Conservation (phyloP, 2,329 filamentous ascomycete species). For the Pezicula radicicola region DNA sequence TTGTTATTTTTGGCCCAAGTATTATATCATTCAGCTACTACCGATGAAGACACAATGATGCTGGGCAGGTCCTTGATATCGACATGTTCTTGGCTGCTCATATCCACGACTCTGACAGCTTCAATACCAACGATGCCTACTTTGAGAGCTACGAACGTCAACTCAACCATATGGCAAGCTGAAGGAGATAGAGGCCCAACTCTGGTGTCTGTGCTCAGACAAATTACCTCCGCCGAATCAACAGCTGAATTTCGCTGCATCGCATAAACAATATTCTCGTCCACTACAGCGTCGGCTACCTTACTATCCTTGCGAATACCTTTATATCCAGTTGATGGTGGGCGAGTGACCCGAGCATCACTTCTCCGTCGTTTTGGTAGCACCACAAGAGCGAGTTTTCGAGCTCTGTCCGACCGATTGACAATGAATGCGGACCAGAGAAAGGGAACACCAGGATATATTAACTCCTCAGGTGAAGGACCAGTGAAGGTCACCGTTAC, state of each 20-base stretch:
- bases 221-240: conserved; percentile 67
- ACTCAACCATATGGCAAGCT: conserved; percentile 70
- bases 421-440: conserved; percentile 73
- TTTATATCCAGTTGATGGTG: conserved; percentile 46
- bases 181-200: conserved; percentile 70
- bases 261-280: conserved; percentile 69
- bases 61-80: conserved; percentile 74
- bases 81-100: conserved; percentile 72
- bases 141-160: conserved; percentile 67
- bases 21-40: not conserved
- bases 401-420: conserved; percentile 60
- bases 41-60: conserved; percentile 48
- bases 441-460: conserved; percentile 66
- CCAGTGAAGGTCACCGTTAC: conserved; percentile 74
- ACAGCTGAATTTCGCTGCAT: conserved; percentile 64
- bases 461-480: conserved; percentile 52
- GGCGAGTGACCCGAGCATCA: conserved; percentile 40
- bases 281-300: conserved; percentile 64
- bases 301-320: conserved; percentile 30
- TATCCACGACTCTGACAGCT: conserved; percentile 68
- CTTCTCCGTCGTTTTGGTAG: conserved; percentile 62
- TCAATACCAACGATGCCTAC: conserved; percentile 69
- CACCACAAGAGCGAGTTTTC: conserved; percentile 68
- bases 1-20: no score
- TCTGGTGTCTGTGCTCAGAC: conserved; percentile 69